Percentiles rank a stretch among this genome's conserved stretches.
Conservation (phyloP, 1,139 yeast species). For the Debaryomycetaceae sp. region DNA sequence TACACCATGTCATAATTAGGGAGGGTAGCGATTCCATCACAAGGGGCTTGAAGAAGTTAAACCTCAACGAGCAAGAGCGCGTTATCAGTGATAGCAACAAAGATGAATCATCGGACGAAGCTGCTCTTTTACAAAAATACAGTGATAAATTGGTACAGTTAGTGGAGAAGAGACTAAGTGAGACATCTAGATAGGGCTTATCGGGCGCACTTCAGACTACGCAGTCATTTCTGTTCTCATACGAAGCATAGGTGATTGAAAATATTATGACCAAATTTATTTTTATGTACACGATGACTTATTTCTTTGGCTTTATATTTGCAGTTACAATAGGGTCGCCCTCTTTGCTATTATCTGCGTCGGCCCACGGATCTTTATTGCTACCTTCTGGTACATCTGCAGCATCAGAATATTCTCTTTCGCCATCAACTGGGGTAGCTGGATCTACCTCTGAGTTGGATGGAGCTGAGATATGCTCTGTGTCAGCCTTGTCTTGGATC, state of each 20-base stretch:
- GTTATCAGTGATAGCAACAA: neutral
- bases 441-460: neutral
- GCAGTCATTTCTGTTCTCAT: too few relatives aligned
- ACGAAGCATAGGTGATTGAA: too few relatives aligned
- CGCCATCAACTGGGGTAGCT: constrained; percentile 9
- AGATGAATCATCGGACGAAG: constrained; percentile 1
- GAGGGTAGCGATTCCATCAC: neutral
- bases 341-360: constrained; percentile 28
- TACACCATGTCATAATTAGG: neutral
- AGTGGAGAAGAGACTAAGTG: constrained; percentile 17
- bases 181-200: neutral
- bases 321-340: constrained; percentile 36
- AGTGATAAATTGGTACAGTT: constrained; percentile 29
- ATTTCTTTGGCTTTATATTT: constrained; percentile 27
- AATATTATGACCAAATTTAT: neutral
- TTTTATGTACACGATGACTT: neutral
- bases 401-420: neutral
- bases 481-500: constrained; percentile 7
- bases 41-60: neutral
- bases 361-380: constrained; percentile 30
- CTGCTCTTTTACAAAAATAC: constrained; percentile 24
- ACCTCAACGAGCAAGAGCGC: neutral
- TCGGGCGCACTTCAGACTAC: too few relatives aligned
- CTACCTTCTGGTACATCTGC: constrained; percentile 1
- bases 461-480: neutral